Percentiles rank a stretch among this genome's conserved stretches.
phyloP scores from a whole-genome alignment of 768 basidiomycete species.

The Calocybe indica region DNA sequence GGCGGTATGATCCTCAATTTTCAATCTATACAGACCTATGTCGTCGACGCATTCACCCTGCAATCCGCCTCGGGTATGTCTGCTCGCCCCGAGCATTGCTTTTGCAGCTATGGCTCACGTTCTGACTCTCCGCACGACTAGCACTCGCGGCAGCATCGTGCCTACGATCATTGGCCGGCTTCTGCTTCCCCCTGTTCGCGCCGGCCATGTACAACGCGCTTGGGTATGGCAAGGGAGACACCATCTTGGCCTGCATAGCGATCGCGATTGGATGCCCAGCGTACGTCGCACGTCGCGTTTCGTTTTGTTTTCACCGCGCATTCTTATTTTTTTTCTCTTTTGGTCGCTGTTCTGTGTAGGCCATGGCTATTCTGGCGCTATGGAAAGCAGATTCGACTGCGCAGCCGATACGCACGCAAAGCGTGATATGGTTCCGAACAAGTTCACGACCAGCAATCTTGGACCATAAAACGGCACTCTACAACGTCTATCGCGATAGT shows the following conservation, averaged over 20 bases:
- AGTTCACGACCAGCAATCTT: neutral
- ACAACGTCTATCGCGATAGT: too few species aligned
- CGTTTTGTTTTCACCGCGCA: neutral
- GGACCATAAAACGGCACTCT: too few species aligned
- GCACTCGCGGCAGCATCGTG: constrained; percentile 62
- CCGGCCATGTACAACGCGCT: constrained; percentile 59
- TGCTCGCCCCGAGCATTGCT: neutral
- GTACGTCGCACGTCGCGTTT: constrained; percentile 22
- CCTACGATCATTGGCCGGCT: constrained; percentile 62
- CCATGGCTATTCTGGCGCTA: constrained; percentile 30
- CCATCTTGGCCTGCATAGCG: constrained; percentile 53
- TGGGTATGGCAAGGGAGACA: constrained; percentile 67
- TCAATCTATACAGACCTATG: constrained; percentile 59
- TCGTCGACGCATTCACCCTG: constrained; percentile 61
- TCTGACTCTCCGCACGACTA: constrained; percentile 7
- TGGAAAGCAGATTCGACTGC: constrained; percentile 37
- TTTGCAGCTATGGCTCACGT: too few species aligned
- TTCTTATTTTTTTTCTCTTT: neutral
- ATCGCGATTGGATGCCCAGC: constrained; percentile 59
- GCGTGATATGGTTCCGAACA: too few species aligned
- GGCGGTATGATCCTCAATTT: constrained; percentile 54
- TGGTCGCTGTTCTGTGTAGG: constrained; percentile 10
- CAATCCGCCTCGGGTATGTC: constrained; percentile 60
- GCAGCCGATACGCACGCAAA: constrained; percentile 37
- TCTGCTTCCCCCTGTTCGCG: constrained; percentile 75